phyloP scores from a whole-genome alignment of 331 rosid species.

The Malus hybrid region DNA sequence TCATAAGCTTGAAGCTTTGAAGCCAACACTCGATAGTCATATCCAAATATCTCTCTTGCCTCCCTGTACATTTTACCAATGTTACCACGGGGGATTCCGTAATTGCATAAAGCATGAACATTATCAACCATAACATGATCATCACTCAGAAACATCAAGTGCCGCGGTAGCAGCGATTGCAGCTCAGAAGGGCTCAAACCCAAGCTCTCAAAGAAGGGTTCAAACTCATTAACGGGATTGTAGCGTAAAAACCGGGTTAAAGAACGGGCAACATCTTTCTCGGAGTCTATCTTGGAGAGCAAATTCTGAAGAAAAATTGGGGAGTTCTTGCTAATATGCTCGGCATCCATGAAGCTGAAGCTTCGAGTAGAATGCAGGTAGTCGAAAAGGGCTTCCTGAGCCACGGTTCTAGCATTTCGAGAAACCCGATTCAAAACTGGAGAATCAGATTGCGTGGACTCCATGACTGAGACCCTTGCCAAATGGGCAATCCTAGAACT shows the following conservation, averaged over 20 bases:
- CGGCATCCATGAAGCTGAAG: slow-evolving; percentile 51
- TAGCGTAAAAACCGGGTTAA: slow-evolving; percentile 44
- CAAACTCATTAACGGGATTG: slow-evolving; percentile 75
- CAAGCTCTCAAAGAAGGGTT: slow-evolving; percentile 75
- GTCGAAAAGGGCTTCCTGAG: slow-evolving; percentile 43
- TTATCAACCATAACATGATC: slow-evolving; percentile 44
- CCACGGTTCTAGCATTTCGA: slow-evolving; percentile 32
- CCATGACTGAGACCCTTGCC: slow-evolving; percentile 7
- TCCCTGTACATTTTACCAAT: slow-evolving; percentile 60
- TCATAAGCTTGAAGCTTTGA: slow-evolving; percentile 49
- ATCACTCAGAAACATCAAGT: slow-evolving; percentile 46
- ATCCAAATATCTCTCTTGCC: slow-evolving; percentile 56
- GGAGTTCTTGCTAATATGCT: slow-evolving; percentile 58
- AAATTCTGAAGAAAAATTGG: slow-evolving; percentile 45
- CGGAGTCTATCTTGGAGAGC: slow-evolving; percentile 22
- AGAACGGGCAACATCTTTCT: slow-evolving; percentile 31
- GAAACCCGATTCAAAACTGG: slow-evolving; percentile 20
- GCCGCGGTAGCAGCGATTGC: slow-evolving; percentile 36
- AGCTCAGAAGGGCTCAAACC: slow-evolving; percentile 50
- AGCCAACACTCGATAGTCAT: slow-evolving; percentile 33
- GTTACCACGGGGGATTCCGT: slow-evolving; percentile 54
- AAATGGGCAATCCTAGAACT: slow-evolving; percentile 13
- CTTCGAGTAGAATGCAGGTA: slow-evolving; percentile 60
- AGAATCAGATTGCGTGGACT: slow-evolving; percentile 2
- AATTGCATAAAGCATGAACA: slow-evolving; percentile 41